A percentile compares a stretch with the other conserved stretches of the same genome.
These are phyloP conservation scores for Kwoniella dejecticola DNA, from an alignment of 768 basidiomycete genomes.

Conservation along the genomic window DNA sequence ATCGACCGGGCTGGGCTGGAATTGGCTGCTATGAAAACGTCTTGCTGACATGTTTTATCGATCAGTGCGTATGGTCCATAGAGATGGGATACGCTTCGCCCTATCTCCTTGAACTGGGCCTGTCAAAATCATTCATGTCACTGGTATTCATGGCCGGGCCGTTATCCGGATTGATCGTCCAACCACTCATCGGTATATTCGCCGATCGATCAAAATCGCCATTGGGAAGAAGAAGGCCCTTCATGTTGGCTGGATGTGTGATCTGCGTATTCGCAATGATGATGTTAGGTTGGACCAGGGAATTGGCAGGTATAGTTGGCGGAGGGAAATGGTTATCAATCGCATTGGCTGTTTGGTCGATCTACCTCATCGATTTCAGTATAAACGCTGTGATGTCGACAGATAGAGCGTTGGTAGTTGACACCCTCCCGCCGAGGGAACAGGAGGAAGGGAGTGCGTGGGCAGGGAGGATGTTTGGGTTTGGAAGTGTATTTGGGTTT, in stretches of 20 bases:
- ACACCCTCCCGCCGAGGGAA: slow-evolving; percentile 70
- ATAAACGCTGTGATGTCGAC: slow-evolving; percentile 74
- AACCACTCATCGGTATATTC: slow-evolving; percentile 78
- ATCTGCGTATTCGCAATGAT: slow-evolving; percentile 73
- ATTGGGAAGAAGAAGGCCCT: slow-evolving; percentile 82
- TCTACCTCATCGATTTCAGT: slow-evolving; percentile 69
- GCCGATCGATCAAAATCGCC: slow-evolving; percentile 81
- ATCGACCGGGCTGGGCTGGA: too few relatives aligned
- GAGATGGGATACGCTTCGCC: slow-evolving; percentile 92
- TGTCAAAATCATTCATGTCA: slow-evolving; percentile 83
- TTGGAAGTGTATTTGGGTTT: slow-evolving; percentile 84
- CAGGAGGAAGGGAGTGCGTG: slow-evolving; percentile 91
- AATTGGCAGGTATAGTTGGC: slow-evolving; percentile 63
- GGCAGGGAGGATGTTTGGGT: slow-evolving; percentile 88
- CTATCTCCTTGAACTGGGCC: slow-evolving; percentile 83
- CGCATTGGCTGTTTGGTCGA: slow-evolving; percentile 71
- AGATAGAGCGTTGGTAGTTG: slow-evolving; percentile 86
- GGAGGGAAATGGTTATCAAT: slow-evolving; percentile 62
- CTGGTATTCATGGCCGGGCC: slow-evolving; percentile 92
- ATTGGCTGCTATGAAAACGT: too few relatives aligned
- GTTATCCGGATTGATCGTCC: slow-evolving; percentile 83
- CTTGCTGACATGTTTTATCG: neutral
- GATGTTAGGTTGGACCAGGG: slow-evolving; percentile 77
- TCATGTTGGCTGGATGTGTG: slow-evolving; percentile 72
- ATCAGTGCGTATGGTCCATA: slow-evolving; percentile 73